Evolutionary conservation across 805 yeast species (phyloP), one percentile per base, ranked within the genome.

Genomic region (Wickerhamiella shivajii): DNA sequence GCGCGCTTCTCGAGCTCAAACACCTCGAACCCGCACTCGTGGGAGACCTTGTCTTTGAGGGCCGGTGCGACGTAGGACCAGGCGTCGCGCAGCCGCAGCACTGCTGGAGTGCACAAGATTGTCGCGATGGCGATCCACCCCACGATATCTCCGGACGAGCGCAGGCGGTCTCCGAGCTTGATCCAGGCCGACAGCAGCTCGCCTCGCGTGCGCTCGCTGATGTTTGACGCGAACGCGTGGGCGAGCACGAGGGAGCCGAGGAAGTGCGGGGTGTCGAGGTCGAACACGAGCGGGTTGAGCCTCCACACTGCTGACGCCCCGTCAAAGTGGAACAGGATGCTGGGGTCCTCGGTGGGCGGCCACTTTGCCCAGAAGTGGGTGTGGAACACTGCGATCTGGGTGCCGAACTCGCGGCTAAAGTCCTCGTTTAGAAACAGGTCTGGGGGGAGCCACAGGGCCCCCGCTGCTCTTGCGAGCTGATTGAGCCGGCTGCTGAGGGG

Each of bases 51-150:
- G 36, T 69, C 72, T 33, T 79, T 53, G 29, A 68, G 61, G 18
- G 67, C 67, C 14, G 67, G 64, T 10, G 77, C 67, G 3, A 84
- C 79, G 30, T 62, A 59, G 6, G 74, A 59, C 97, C 97, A 87
- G 1, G 85, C 66, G 34, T 68, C 66, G 18, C 67, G 59, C 29
- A 87, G 60, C 43, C 97, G 66, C 37, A 87, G 58, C 2, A 87
- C 63, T 0, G 95, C 93, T 35, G 77, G 70, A 0, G 93, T 78
- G 46, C 93, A 76, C 2, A 85, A 64, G 2, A 77, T 65, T 0
- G 90, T 74, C 1, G 94, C 81, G 44, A 87, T 72, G 0, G 94
- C 93, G 16, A 83, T 59, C 96, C 96, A 87, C 19, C 90, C 75
- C 0, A 84, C 85, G 85, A 83, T 81, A 51, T 87, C 93, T 31